A percentile compares a stretch with the other conserved stretches of the same genome.
These are phyloP conservation scores for Juncus inflexus DNA, from an alignment of 176 grass and related monocot genomes.

Conservation along the genomic window DNA sequence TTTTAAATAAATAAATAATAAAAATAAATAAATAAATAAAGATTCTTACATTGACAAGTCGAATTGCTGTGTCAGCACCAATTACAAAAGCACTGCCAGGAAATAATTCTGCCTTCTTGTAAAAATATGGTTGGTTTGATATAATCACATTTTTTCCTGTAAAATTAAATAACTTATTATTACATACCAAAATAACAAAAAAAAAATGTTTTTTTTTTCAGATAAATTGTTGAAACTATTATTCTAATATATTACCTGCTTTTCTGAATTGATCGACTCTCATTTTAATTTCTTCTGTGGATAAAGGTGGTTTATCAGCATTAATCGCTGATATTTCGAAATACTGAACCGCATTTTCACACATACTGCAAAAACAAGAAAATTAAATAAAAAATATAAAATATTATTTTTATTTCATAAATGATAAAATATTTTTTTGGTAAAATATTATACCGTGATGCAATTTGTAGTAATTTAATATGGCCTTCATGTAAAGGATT, in stretches of 20 bases:
- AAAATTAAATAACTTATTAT: conserved; percentile 14
- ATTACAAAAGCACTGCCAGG: conserved; percentile 91
- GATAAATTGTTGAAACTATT: not conserved
- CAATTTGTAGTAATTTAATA: conserved; percentile 73
- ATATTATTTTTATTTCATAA: conserved; percentile 7
- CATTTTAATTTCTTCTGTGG: conserved; percentile 68
- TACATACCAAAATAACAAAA: not conserved
- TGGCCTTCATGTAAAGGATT: conserved; percentile 99
- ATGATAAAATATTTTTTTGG: conserved; percentile 11
- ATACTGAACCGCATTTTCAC: conserved; percentile 62
- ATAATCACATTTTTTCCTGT: conserved; percentile 85
- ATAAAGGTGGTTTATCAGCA: conserved; percentile 81
- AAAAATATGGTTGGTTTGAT: conserved; percentile 93
- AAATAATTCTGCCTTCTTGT: conserved; percentile 91
- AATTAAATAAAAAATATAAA: conserved; percentile 25
- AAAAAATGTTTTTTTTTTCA: not conserved
- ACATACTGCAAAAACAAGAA: conserved; percentile 56
- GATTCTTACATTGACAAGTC: conserved; percentile 86
- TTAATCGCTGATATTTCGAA: conserved; percentile 98
- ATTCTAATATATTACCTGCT: conserved; percentile 41
- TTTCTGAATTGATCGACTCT: conserved; percentile 83
- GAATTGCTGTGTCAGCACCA: conserved; percentile 77
- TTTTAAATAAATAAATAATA: too few species aligned
- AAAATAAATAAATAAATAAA: too few species aligned
- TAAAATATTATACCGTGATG: conserved; percentile 45